These are phyloP conservation scores for Parathielavia hyrcaniae DNA, from an alignment of 495 filamentous ascomycete species.

Conservation along the genomic window DNA sequence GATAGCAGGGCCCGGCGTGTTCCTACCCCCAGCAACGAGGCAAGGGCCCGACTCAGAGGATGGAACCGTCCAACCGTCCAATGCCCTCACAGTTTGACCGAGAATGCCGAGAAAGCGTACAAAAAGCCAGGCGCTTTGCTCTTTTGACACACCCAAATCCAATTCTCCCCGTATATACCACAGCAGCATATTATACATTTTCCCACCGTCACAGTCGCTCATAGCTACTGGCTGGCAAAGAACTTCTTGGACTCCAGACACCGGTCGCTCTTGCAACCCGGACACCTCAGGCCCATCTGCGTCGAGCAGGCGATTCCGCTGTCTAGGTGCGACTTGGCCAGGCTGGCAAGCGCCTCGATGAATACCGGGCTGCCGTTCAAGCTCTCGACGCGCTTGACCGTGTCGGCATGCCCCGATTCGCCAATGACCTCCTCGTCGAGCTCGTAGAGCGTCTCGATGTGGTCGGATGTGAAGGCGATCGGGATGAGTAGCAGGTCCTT, in stretches of 20 bases:
- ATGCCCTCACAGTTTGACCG: too few relatives aligned
- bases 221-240: constrained; percentile 55
- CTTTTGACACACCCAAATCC: background rate
- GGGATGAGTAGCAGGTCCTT: constrained; percentile 89
- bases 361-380: constrained; percentile 89
- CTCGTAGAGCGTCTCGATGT: constrained; percentile 97
- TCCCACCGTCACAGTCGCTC: background rate
- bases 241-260: constrained; percentile 91
- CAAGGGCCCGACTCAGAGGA: background rate
- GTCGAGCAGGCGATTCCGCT: constrained; percentile 58
- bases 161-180: background rate
- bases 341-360: constrained; percentile 80
- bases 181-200: background rate
- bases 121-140: background rate
- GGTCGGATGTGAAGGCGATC: constrained; percentile 96
- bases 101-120: too few relatives aligned
- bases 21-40: background rate
- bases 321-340: constrained; percentile 72
- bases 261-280: constrained; percentile 84
- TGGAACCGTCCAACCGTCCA: too few relatives aligned
- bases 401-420: constrained; percentile 68
- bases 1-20: too few relatives aligned
- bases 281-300: constrained; percentile 90
- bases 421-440: constrained; percentile 93
- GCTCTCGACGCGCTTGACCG: constrained; percentile 86